Base-by-base conservation (phyloP, 768 basidiomycete species). In the Sutorius australiensis region DNA sequence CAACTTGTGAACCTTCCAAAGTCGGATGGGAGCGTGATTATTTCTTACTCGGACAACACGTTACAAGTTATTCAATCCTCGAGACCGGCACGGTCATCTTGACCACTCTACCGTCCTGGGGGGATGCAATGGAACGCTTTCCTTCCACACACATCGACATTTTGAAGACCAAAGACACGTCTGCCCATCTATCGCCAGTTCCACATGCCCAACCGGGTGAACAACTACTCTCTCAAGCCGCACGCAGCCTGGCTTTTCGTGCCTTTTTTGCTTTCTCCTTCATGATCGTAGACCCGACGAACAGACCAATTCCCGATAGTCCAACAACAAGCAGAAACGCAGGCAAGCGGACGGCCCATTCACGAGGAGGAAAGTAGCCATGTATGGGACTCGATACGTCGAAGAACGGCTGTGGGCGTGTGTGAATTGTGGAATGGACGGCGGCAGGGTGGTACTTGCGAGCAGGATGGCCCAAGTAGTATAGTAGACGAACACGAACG, bases 301-400 rank as follows among this genome's bases (percentile, higher is more conserved):
- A 92, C 36, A 77, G 63, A 11, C 89, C 90, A 37, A 98, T 87
- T 11, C 77, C 85, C n/a, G 84, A 77, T 34, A 97, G 72, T 6
- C 94, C 95, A 9, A 88, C 64, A 6, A 94, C 77, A 8, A 98
- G 80, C 46, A 95, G 73, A 68, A 92, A 80, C 3, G 89, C 87
- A 36, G 95, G 94, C 42, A 98, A 68, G 17, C 89, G 82, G 46
- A 98, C 76, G 10, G 92, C 95, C 92, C 94, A 98, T 75, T 97
- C 92, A 45, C 95, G 77, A 6, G 89, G 67, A 0, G 92, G 95
- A 68, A 98, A 98, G 71, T 81, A 84, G 39, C 64, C 59, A 57
- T 94, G 91, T 30, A 95, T 74, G 17, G 84, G 80, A 61, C 83
- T 92, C 3, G 82, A 78, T 2, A 77, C 56, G 53, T 90, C 85